Conservation (phyloP, 306 rosid species). For the Bauhinia variegata region DNA sequence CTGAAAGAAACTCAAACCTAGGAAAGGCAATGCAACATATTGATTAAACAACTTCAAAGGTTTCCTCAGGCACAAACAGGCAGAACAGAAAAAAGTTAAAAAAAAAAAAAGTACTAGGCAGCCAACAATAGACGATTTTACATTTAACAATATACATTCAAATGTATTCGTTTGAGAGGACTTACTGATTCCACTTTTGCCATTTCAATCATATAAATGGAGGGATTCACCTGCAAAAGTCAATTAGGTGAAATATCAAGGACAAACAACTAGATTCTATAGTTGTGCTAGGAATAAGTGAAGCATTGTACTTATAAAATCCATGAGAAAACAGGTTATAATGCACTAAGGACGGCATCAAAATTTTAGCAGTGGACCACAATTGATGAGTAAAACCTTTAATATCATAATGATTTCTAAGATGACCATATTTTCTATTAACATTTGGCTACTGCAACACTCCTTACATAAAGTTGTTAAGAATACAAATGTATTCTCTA, state of each 20-base stretch:
- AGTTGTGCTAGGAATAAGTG: slow-evolving; percentile 17
- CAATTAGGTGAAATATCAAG: slow-evolving; percentile 34
- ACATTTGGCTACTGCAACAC: background rate
- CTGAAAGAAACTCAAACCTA: too few relatives aligned
- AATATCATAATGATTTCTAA: slow-evolving; percentile 5
- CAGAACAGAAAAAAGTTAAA: background rate
- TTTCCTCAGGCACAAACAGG: background rate
- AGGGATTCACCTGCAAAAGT: slow-evolving; percentile 69
- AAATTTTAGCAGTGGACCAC: slow-evolving; percentile 13
- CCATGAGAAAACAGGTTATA: too few relatives aligned
- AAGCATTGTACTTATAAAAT: slow-evolving; percentile 24
- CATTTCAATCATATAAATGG: slow-evolving; percentile 86
- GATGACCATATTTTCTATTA: slow-evolving; percentile 10
- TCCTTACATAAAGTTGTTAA: background rate
- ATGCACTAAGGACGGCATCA: slow-evolving; percentile 7
- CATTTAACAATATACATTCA: slow-evolving; percentile 22
- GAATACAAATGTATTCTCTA: background rate
- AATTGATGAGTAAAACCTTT: slow-evolving; percentile 18
- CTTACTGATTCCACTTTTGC: slow-evolving; percentile 76
- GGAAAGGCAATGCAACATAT: too few relatives aligned
- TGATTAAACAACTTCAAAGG: too few relatives aligned
- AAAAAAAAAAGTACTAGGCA: slow-evolving; percentile 13
- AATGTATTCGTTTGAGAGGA: slow-evolving; percentile 34
- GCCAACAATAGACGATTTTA: slow-evolving; percentile 1
- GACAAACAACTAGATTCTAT: slow-evolving; percentile 21